phyloP scores from a whole-genome alignment of 202 grass and related monocot species.

The Saccharum hybrid region DNA sequence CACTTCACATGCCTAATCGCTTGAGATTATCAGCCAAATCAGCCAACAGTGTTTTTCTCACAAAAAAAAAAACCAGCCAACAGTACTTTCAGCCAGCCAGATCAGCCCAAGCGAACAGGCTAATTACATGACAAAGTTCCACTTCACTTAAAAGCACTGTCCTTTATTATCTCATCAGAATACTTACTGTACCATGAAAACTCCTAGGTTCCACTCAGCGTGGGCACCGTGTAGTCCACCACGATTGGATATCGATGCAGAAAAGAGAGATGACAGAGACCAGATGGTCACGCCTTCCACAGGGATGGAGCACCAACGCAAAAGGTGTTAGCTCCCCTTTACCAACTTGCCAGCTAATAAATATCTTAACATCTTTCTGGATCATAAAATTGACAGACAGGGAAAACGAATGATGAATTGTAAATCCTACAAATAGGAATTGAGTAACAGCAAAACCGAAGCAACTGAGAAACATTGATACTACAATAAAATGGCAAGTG shows the following conservation, averaged over 20 bases:
- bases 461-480: background rate
- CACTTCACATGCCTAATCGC: too few relatives aligned
- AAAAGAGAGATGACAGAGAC: slow-evolving; percentile 12
- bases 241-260: slow-evolving; percentile 42
- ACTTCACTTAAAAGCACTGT: slow-evolving; percentile 33
- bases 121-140: slow-evolving; percentile 36
- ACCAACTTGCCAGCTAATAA: slow-evolving; percentile 21
- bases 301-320: too few relatives aligned
- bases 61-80: too few relatives aligned
- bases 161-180: slow-evolving; percentile 24
- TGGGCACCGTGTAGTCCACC: slow-evolving; percentile 27
- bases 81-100: too few relatives aligned
- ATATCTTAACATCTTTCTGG: background rate
- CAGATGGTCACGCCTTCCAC: too few relatives aligned
- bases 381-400: slow-evolving; percentile 12
- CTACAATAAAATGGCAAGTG: background rate
- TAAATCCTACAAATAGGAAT: background rate
- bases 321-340: slow-evolving; percentile 29
- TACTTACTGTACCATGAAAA: slow-evolving; percentile 30
- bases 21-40: too few relatives aligned
- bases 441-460: slow-evolving; percentile 20
- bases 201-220: slow-evolving; percentile 26
- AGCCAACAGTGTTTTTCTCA: too few relatives aligned
- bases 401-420: background rate
- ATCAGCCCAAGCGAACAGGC: too few relatives aligned